Evolutionary conservation across 225 moss, liverwort and hornwort genomes (phyloP).

Genomic region (Ulota crispa): DNA sequence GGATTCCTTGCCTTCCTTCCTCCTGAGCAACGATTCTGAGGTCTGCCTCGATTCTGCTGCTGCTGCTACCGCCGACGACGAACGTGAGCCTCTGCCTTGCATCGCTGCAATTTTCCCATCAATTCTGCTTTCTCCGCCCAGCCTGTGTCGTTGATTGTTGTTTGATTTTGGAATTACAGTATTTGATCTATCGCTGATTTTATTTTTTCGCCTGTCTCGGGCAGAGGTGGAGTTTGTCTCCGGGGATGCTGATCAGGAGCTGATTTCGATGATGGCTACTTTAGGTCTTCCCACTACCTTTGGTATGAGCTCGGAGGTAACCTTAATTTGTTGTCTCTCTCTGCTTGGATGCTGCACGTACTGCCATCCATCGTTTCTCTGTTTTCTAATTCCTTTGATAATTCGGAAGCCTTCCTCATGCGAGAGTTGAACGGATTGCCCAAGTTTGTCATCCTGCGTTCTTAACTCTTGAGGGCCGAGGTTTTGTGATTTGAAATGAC

Average conservation of each 20-base stretch:
- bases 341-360: neutral
- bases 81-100: conserved; percentile 11
- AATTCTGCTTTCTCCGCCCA: neutral
- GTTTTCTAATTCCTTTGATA: neutral
- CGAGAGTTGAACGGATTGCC: neutral
- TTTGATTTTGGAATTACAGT: neutral
- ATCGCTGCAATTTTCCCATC: neutral
- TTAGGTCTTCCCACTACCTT: conserved; percentile 73
- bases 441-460: neutral
- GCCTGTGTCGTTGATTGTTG: too few species aligned
- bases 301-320: conserved; percentile 49
- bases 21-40: neutral
- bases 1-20: conserved; percentile 15
- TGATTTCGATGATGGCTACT: conserved; percentile 63
- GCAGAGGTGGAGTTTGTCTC: conserved; percentile 37
- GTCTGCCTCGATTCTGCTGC: neutral
- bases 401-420: neutral
- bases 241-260: conserved; percentile 40
- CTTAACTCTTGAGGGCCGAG: neutral
- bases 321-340: neutral
- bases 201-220: neutral
- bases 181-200: neutral
- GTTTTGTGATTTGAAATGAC: neutral
- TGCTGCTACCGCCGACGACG: neutral
- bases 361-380: neutral